Conservation (phyloP, 2,329 filamentous ascomycete species). For the Neophaeococcomyces aloes region DNA sequence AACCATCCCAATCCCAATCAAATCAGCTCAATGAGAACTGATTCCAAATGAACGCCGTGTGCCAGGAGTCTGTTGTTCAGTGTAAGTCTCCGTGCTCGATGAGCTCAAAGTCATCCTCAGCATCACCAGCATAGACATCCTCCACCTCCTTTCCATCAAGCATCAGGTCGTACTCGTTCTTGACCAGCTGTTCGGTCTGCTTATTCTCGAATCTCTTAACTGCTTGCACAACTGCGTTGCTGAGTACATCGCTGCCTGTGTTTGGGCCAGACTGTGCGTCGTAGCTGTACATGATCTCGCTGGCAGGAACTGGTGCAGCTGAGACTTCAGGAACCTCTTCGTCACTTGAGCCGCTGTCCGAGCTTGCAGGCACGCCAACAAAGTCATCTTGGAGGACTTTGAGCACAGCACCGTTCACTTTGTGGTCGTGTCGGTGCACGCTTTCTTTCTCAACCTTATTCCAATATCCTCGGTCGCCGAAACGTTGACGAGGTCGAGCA, state of each 20-base stretch:
- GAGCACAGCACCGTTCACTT: slow-evolving; percentile 8
- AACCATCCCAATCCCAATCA: not conserved
- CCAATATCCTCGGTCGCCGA: slow-evolving; percentile 5
- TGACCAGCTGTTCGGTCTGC: slow-evolving; percentile 51
- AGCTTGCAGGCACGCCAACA: slow-evolving; percentile 26
- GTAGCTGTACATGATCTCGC: slow-evolving; percentile 45
- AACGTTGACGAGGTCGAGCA: slow-evolving; percentile 10
- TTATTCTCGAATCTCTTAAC: slow-evolving; percentile 50
- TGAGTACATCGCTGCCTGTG: slow-evolving; percentile 48
- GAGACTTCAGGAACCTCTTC: slow-evolving; percentile 29
- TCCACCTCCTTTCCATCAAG: slow-evolving; percentile 29
- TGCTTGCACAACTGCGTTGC: slow-evolving; percentile 46
- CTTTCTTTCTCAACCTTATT: slow-evolving; percentile 2
- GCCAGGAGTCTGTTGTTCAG: slow-evolving; percentile 6
- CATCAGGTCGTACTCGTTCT: slow-evolving; percentile 50
- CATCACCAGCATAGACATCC: slow-evolving; percentile 26
- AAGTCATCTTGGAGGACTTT: slow-evolving; percentile 26
- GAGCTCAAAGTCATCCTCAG: slow-evolving; percentile 35
- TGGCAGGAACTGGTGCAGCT: slow-evolving; percentile 36
- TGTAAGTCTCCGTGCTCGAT: slow-evolving; percentile 27
- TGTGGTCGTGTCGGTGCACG: slow-evolving; percentile 18
- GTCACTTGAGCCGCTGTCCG: slow-evolving; percentile 26
- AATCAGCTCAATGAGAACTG: not conserved
- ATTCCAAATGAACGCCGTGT: not conserved
- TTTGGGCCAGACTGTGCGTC: slow-evolving; percentile 41